These are phyloP conservation scores for Phytophthora tentaculata DNA, from an alignment of 352 stramenopile genomes.

Conservation along the genomic window DNA sequence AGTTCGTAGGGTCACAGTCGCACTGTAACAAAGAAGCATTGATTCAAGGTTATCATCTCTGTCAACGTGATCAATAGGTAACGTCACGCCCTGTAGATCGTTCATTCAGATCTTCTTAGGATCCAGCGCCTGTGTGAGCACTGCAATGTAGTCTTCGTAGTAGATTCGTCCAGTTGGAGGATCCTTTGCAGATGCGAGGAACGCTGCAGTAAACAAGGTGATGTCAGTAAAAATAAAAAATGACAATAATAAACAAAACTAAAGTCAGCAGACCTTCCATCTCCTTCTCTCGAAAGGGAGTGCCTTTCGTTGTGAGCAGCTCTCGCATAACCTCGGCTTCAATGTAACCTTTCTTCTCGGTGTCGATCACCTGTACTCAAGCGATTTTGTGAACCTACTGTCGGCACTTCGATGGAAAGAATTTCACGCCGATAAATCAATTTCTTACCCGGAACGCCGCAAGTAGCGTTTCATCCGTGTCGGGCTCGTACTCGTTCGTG, in stretches of 20 bases:
- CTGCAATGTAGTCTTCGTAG: constrained; percentile 92
- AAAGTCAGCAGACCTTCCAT: constrained; percentile 63
- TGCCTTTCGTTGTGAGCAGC: constrained; percentile 89
- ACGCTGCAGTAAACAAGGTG: constrained; percentile 44
- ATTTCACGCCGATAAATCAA: no score
- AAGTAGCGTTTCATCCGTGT: constrained; percentile 89
- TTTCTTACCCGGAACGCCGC: constrained; percentile 63
- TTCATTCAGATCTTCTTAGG: constrained; percentile 41
- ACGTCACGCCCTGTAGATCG: neutral
- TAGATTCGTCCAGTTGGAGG: constrained; percentile 88
- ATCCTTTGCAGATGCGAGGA: constrained; percentile 85
- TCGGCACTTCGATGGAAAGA: no score
- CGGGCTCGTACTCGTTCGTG: constrained; percentile 88
- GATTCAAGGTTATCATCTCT: neutral
- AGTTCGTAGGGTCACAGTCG: constrained; percentile 51
- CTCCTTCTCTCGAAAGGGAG: constrained; percentile 91
- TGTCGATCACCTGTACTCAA: constrained; percentile 63
- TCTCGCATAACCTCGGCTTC: constrained; percentile 91
- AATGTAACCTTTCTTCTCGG: constrained; percentile 88
- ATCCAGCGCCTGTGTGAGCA: constrained; percentile 67
- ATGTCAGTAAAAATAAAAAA: neutral
- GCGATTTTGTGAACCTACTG: neutral
- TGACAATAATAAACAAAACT: neutral
- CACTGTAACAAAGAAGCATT: constrained; percentile 27
- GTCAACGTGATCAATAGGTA: neutral